Evolutionary conservation across 495 filamentous ascomycete genomes (phyloP).

Genomic region (Aspergillus leporis): DNA sequence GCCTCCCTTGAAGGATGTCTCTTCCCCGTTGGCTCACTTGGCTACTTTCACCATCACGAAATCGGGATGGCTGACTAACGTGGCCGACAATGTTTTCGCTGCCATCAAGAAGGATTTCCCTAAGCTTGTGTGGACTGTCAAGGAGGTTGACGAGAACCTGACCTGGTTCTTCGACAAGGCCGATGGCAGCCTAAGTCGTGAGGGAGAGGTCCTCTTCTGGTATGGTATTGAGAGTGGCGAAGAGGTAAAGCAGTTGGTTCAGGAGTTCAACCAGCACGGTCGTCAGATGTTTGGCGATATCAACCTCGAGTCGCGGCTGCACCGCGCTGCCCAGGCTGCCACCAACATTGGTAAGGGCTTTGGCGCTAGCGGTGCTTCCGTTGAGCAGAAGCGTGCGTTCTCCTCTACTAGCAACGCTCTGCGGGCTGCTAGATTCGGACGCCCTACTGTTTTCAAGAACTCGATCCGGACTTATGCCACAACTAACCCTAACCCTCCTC

Average conservation of each 20-base stretch:
- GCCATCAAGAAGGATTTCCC: constrained; percentile 90
- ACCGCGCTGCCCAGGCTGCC: constrained; percentile 71
- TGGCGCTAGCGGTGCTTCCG: constrained; percentile 42
- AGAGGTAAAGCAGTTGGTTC: constrained; percentile 83
- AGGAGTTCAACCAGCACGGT: constrained; percentile 81
- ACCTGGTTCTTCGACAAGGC: constrained; percentile 99
- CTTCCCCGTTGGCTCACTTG: constrained; percentile 64
- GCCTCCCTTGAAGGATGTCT: constrained; percentile 56
- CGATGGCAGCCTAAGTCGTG: constrained; percentile 81
- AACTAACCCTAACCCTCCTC: constrained; percentile 96
- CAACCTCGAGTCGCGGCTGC: constrained; percentile 82
- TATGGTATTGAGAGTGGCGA: constrained; percentile 86
- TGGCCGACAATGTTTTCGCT: constrained; percentile 96
- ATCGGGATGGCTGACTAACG: constrained; percentile 91
- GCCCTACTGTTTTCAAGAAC: constrained; percentile 30
- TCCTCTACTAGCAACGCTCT: constrained; percentile 56
- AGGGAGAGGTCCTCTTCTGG: constrained; percentile 95
- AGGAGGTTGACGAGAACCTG: constrained; percentile 94
- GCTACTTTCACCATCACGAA: constrained; percentile 96
- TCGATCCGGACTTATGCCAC: constrained; percentile 56
- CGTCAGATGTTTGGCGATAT: constrained; percentile 87
- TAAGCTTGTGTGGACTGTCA: constrained; percentile 95
- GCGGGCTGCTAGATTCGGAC: constrained; percentile 33
- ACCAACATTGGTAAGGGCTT: constrained; percentile 54
- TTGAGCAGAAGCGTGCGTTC: constrained; percentile 65